Evolutionary conservation across 2,329 filamentous ascomycete species (phyloP), one percentile per base, ranked within the genome.

Genomic region (Hymenoscyphus fraxineus): DNA sequence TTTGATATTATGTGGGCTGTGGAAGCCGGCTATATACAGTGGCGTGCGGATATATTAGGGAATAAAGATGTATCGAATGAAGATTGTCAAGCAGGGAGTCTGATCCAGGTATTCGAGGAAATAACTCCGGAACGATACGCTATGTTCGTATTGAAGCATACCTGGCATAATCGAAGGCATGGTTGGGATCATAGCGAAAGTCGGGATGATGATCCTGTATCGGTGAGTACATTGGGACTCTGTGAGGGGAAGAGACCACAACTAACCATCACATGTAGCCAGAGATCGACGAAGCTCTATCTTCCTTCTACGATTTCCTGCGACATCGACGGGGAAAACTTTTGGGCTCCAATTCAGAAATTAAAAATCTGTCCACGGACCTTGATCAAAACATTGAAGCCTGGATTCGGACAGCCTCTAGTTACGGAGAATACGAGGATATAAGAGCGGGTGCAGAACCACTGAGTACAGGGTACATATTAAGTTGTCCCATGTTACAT

Each of bases 11-110:
- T 35, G 16, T 56, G 54, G 54, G 54, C 54, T 13, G 54, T 35
- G 27, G 54, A 56, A 56, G 54, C 31, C 5, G 54, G 54, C 6
- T 56, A 56, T n/a, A 56, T 56, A 56, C 54, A 56, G 22, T 56
- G 15, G 22, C 32, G 22, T 31, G 22, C 54, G 6, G 54, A 56
- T 12, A 56, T 31, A 35, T n/a, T 35, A 4, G 6, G 16, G 12
- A 13, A 13, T 9, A 56, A 56, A 35, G 16, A 31, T 56, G 22
- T 56, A 9, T 16, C 22, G 15, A 27, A 56, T 31, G 10, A 56
- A 16, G 22, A 32, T 31, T n/a, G 27, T 13, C 22, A 56, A 56
- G 54, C 32, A 13, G 54, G 54, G 16, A 35, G 10, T 35, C 12
- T 56, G 9, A 22, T 56, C 27, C 7, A 16, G 22, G 32, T 31